Conservation (phyloP, 148 eudicot genomes). For the Hydrangea macrophylla region DNA sequence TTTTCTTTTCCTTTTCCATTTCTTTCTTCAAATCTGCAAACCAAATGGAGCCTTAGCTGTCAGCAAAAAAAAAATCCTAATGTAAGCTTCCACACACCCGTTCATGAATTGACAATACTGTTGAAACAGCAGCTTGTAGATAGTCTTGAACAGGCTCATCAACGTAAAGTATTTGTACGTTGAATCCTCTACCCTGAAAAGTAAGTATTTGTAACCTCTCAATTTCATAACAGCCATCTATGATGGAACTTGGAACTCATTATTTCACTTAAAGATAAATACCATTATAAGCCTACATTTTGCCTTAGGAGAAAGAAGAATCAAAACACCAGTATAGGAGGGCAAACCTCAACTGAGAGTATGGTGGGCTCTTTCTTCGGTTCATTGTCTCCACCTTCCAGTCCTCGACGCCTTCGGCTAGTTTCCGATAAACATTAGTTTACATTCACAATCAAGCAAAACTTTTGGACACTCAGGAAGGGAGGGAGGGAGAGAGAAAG, state of each 20-base stretch:
- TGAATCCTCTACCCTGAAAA: slow-evolving; percentile 89
- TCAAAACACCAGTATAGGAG: slow-evolving; percentile 3
- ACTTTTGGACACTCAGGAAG: neutral
- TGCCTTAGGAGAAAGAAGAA: slow-evolving; percentile 7
- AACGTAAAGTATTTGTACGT: slow-evolving; percentile 66
- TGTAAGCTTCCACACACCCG: slow-evolving; percentile 42
- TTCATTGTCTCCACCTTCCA: slow-evolving; percentile 38
- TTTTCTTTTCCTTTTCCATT: too few species aligned
- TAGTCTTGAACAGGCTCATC: slow-evolving; percentile 95
- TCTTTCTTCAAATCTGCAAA: too few species aligned
- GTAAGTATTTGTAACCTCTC: neutral
- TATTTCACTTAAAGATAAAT: neutral
- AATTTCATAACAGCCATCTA: neutral
- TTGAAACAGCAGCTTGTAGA: slow-evolving; percentile 86
- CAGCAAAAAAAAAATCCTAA: too few species aligned
- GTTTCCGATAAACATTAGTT: slow-evolving; percentile 6
- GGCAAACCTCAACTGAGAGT: slow-evolving; percentile 93
- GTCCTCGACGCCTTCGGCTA: slow-evolving; percentile 55
- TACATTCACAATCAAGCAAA: slow-evolving; percentile 1
- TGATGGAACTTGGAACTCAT: slow-evolving; percentile 2
- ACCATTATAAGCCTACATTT: neutral
- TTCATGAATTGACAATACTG: slow-evolving; percentile 76
- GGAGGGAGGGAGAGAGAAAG: neutral
- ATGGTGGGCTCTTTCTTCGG: slow-evolving; percentile 82
- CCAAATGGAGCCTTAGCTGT: too few species aligned